These are phyloP conservation scores for Stentor coeruleus DNA, from an alignment of 73 alveolate genomes.

Conservation along the genomic window DNA sequence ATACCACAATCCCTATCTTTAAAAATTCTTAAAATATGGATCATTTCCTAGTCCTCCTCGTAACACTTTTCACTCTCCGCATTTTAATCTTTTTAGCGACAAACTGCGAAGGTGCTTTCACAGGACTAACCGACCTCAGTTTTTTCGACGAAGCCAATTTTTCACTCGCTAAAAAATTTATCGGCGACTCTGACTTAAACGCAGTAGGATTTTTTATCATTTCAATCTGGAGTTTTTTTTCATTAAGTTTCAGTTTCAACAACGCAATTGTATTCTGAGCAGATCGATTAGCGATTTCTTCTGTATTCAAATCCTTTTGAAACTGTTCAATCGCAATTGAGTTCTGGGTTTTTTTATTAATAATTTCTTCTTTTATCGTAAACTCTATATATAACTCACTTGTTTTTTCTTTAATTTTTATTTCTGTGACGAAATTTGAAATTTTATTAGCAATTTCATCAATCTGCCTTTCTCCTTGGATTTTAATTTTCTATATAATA, in stretches of 20 bases:
- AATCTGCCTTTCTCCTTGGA: background rate
- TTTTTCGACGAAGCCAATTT: background rate
- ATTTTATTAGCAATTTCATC: background rate
- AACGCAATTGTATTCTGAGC: background rate
- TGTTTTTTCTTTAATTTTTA: background rate
- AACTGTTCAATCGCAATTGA: background rate
- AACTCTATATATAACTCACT: background rate
- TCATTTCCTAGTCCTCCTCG: background rate
- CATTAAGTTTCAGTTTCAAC: background rate
- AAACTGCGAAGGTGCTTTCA: background rate
- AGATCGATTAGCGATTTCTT: background rate
- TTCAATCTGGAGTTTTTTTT: background rate
- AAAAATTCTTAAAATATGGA: too few relatives aligned
- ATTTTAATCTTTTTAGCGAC: background rate
- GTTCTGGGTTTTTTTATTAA: background rate
- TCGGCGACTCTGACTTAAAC: background rate
- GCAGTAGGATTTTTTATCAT: constrained; percentile 16
- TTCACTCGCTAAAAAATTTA: background rate
- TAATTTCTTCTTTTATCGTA: background rate
- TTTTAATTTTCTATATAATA: background rate
- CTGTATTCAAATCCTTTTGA: background rate
- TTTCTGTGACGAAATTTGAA: background rate
- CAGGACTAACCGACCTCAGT: background rate
- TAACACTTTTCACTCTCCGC: background rate
- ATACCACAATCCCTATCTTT: too few relatives aligned